Conservation (phyloP, 805 yeast genomes). For the Schwanniomyces occidentalis region DNA sequence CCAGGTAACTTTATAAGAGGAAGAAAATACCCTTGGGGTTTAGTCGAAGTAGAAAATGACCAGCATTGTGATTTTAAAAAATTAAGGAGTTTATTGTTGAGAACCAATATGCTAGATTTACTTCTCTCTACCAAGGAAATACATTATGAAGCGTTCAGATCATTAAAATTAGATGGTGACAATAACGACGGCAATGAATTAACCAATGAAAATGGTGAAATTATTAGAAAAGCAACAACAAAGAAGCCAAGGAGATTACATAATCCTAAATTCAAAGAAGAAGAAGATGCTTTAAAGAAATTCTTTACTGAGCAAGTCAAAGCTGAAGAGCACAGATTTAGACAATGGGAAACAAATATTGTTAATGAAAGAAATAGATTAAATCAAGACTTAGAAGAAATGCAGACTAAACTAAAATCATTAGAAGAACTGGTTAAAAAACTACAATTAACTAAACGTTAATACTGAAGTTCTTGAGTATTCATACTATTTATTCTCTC, state of each 20-base stretch:
- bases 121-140: constrained; percentile 75
- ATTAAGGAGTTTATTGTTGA: constrained; percentile 72
- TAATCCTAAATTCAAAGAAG: constrained; percentile 94
- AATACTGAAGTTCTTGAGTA: too few species aligned
- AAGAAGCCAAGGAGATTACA: constrained; percentile 57
- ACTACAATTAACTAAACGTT: constrained; percentile 43
- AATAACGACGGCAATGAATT: constrained; percentile 31
- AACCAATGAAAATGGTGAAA: constrained; percentile 31
- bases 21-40: constrained; percentile 89
- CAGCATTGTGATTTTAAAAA: constrained; percentile 82
- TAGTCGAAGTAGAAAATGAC: constrained; percentile 85
- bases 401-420: constrained; percentile 72
- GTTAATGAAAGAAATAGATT: constrained; percentile 92
- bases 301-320: constrained; percentile 95
- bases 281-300: constrained; percentile 90
- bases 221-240: constrained; percentile 24
- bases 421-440: constrained; percentile 75
- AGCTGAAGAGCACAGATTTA: constrained; percentile 94
- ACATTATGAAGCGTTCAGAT: constrained; percentile 80
- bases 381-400: constrained; percentile 89
- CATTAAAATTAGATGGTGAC: constrained; percentile 57
- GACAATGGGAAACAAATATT: constrained; percentile 98
- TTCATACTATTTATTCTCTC: too few species aligned
- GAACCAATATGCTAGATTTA: constrained; percentile 83
- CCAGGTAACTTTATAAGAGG: constrained; percentile 71